Evolutionary conservation across 2,329 filamentous ascomycete genomes (phyloP).

Genomic region (Scedosporium dehoogii): DNA sequence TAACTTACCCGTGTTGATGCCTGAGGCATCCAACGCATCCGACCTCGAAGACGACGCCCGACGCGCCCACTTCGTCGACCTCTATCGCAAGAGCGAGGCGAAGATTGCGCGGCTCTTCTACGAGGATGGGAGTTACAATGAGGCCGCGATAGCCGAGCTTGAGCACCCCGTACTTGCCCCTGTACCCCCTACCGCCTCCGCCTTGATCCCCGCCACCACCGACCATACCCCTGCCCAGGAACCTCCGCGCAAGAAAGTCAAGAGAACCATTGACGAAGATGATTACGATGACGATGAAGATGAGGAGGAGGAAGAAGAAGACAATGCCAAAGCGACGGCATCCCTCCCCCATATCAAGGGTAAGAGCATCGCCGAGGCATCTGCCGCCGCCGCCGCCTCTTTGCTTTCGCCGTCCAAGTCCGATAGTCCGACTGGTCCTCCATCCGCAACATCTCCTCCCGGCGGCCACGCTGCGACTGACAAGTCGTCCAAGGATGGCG

Average conservation of each 20-base stretch:
- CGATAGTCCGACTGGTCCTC: constrained; percentile 56
- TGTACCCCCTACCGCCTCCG: constrained; percentile 11
- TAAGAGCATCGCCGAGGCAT: constrained; percentile 26
- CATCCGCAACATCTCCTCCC: constrained; percentile 40
- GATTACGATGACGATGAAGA: constrained; percentile 82
- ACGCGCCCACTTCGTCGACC: constrained; percentile 64
- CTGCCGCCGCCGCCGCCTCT: constrained; percentile 41
- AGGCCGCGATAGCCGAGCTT: constrained; percentile 43
- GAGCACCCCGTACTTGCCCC: constrained; percentile 26
- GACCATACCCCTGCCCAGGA: constrained; percentile 50
- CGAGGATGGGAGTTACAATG: constrained; percentile 43
- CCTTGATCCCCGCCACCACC: constrained; percentile 41
- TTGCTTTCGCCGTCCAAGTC: constrained; percentile 62
- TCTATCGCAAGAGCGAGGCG: constrained; percentile 68
- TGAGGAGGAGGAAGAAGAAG: constrained; percentile 57
- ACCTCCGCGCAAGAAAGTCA: constrained; percentile 62
- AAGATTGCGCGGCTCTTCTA: constrained; percentile 68
- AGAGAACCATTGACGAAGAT: constrained; percentile 71
- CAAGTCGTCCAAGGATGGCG: constrained; percentile 24
- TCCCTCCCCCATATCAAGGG: constrained; percentile 41
- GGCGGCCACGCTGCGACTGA: constrained; percentile 45
- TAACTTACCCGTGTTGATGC: constrained; percentile 39
- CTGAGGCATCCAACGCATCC: constrained; percentile 53
- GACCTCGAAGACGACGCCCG: constrained; percentile 60
- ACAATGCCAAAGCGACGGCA: constrained; percentile 25